phyloP scores from a whole-genome alignment of 1,284 basidiomycete genomes.

The Mrakiaceae sp. region DNA sequence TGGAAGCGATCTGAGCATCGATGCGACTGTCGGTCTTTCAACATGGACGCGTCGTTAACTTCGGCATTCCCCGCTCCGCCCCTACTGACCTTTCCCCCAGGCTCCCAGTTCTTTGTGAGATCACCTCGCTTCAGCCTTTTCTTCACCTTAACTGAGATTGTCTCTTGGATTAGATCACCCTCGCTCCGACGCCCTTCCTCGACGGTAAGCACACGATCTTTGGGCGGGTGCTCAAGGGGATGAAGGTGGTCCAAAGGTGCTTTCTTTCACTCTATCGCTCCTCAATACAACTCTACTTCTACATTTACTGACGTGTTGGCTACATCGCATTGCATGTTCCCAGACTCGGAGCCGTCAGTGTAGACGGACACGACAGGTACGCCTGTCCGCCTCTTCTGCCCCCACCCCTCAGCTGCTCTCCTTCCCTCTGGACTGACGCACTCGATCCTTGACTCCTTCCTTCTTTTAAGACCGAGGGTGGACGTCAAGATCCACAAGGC shows the following conservation, averaged over 20 bases:
- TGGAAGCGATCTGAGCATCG: no score
- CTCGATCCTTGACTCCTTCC: not conserved
- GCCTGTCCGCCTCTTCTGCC: not conserved
- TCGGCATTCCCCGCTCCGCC: no score
- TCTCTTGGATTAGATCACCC: slow-evolving; percentile 43
- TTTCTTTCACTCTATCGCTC: not conserved
- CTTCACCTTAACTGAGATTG: not conserved
- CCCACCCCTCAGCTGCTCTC: not conserved
- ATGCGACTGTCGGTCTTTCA: no score
- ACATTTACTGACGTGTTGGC: not conserved
- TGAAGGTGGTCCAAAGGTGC: slow-evolving; percentile 60
- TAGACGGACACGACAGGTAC: slow-evolving; percentile 31
- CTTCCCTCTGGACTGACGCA: not conserved
- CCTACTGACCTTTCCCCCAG: not conserved
- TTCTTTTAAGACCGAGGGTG: slow-evolving; percentile 4
- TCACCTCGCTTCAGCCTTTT: not conserved
- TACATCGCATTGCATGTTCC: no score
- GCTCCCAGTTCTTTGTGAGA: slow-evolving; percentile 3
- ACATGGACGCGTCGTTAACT: no score
- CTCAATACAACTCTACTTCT: not conserved
- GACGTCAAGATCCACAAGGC: slow-evolving; percentile 17
- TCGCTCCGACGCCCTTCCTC: slow-evolving; percentile 79
- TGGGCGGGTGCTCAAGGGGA: slow-evolving; percentile 69
- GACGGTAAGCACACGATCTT: slow-evolving; percentile 96
- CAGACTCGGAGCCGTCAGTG: slow-evolving; percentile 33